A percentile compares a stretch with the other conserved stretches of the same genome.
Evolutionary conservation across 352 stramenopile species (phyloP).

Genomic region (Globisporangium recalcitrans): DNA sequence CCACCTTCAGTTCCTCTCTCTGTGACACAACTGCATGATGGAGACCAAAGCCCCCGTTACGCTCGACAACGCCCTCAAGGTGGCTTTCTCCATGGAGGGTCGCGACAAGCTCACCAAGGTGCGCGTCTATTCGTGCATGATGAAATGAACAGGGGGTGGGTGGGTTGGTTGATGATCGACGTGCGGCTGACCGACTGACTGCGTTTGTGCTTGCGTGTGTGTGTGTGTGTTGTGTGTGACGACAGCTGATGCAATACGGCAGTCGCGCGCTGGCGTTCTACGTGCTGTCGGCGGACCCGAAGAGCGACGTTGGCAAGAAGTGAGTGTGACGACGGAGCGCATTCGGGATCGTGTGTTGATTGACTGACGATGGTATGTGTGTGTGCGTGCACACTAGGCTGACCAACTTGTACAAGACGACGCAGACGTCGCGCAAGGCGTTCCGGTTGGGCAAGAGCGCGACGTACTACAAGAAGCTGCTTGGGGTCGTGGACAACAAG

Average conservation of each 20-base stretch:
- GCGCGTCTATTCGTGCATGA: not conserved
- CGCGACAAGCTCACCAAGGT: slow-evolving; percentile 88
- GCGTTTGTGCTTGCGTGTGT: too few species aligned
- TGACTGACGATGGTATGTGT: not conserved
- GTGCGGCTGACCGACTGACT: not conserved
- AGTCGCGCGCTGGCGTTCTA: slow-evolving; percentile 78
- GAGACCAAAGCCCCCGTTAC: slow-evolving; percentile 53
- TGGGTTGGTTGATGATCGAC: not conserved
- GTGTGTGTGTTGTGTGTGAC: not conserved
- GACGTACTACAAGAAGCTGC: slow-evolving; percentile 78
- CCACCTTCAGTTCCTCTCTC: not conserved
- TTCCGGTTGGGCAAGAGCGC: slow-evolving; percentile 84
- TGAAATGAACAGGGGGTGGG: too few species aligned
- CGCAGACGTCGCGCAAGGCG: slow-evolving; percentile 77
- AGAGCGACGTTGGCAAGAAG: slow-evolving; percentile 74
- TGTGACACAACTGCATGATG: slow-evolving; percentile 17
- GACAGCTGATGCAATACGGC: slow-evolving; percentile 77
- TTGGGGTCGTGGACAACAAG: slow-evolving; percentile 53
- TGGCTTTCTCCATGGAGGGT: slow-evolving; percentile 77
- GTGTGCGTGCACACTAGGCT: slow-evolving; percentile 21
- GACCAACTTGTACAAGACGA: slow-evolving; percentile 71
- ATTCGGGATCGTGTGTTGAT: too few species aligned
- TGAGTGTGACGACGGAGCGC: slow-evolving; percentile 6
- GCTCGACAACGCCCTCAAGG: slow-evolving; percentile 52
- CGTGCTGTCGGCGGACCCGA: slow-evolving; percentile 69